These are phyloP conservation scores for Sphaerobolus stellatus DNA, from an alignment of 1,284 basidiomycete genomes.

Conservation along the genomic window DNA sequence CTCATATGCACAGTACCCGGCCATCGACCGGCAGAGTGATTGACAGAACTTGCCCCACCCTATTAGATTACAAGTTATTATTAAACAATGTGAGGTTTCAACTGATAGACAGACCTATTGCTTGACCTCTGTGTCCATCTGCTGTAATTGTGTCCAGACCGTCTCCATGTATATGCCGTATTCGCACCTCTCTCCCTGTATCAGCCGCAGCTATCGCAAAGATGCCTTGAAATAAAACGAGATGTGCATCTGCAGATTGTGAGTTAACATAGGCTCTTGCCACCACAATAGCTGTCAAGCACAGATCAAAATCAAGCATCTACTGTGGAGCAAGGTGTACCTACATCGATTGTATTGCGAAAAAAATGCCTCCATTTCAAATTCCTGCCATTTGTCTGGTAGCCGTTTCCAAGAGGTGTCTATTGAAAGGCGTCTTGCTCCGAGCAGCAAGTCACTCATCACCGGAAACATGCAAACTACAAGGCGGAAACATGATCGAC, in stretches of 20 bases:
- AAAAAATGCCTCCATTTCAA: slow-evolving; percentile 29
- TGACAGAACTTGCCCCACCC: slow-evolving; percentile 1
- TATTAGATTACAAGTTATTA: neutral
- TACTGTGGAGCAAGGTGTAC: slow-evolving; percentile 1
- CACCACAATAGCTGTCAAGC: slow-evolving; percentile 17
- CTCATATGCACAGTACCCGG: neutral
- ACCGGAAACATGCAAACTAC: slow-evolving; percentile 23
- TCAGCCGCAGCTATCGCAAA: slow-evolving; percentile 21
- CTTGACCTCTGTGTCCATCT: slow-evolving; percentile 29
- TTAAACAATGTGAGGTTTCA: neutral
- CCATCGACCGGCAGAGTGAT: neutral
- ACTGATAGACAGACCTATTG: slow-evolving; percentile 18
- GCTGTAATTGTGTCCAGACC: slow-evolving; percentile 24
- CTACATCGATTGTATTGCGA: slow-evolving; percentile 19
- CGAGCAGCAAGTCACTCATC: slow-evolving; percentile 22
- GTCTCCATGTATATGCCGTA: slow-evolving; percentile 24
- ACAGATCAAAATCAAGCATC: neutral
- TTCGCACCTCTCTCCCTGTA: slow-evolving; percentile 19
- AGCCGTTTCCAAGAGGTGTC: slow-evolving; percentile 28
- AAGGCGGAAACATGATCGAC: slow-evolving; percentile 12
- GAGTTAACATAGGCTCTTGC: slow-evolving; percentile 24
- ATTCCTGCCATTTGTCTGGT: slow-evolving; percentile 25
- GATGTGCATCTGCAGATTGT: slow-evolving; percentile 25
- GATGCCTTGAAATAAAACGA: slow-evolving; percentile 21
- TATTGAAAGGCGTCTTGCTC: slow-evolving; percentile 19